phyloP scores from a whole-genome alignment of 352 stramenopile genomes.

The Globisporangium radiosum region DNA sequence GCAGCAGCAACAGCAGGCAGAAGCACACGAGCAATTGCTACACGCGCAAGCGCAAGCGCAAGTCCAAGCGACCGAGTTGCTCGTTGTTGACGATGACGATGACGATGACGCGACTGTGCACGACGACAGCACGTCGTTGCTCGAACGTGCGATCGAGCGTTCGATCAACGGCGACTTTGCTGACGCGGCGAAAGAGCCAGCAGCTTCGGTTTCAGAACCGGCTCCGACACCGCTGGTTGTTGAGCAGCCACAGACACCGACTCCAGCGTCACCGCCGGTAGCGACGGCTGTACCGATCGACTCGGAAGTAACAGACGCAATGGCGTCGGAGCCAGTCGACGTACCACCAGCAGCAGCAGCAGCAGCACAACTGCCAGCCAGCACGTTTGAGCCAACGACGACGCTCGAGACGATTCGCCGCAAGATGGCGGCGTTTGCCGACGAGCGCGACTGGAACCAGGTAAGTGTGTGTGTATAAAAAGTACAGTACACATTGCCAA shows the following conservation, averaged over 20 bases:
- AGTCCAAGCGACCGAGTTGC: not conserved
- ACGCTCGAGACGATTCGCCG: constrained; percentile 51
- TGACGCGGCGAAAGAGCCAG: constrained; percentile 8
- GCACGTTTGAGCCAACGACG: constrained; percentile 44
- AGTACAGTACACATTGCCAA: too few species aligned
- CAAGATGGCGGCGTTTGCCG: constrained; percentile 45
- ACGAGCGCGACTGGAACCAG: constrained; percentile 62
- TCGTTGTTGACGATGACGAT: constrained; percentile 22
- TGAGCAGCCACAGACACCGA: too few species aligned
- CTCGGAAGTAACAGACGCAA: not conserved
- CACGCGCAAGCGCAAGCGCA: not conserved
- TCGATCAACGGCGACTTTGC: constrained; percentile 30
- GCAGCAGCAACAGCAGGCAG: constrained; percentile 26
- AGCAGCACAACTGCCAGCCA: not conserved
- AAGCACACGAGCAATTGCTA: constrained; percentile 11
- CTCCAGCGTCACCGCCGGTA: too few species aligned
- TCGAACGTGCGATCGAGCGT: constrained; percentile 48
- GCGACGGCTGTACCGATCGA: too few species aligned
- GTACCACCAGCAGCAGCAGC: not conserved
- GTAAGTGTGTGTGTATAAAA: constrained; percentile 9
- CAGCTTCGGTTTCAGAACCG: not conserved
- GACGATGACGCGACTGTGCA: constrained; percentile 28
- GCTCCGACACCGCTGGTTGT: too few species aligned
- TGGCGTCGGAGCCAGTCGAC: not conserved
- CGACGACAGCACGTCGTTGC: constrained; percentile 36